These are phyloP conservation scores for Penicillium malachiteum DNA, from an alignment of 495 filamentous ascomycete species.

Conservation along the genomic window DNA sequence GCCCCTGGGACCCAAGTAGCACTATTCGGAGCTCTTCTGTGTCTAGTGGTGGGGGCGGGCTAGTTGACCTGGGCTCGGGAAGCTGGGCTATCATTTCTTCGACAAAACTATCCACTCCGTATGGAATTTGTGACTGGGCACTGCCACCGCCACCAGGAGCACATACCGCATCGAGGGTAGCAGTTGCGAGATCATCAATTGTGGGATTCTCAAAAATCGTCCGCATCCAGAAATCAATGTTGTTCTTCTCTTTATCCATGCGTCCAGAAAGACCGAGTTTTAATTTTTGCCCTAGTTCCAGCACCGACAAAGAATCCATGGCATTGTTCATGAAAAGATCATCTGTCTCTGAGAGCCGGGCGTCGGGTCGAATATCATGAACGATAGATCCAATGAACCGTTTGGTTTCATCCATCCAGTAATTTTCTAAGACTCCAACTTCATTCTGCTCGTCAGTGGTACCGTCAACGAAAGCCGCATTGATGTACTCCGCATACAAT, in stretches of 20 bases:
- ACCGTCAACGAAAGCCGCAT: constrained; percentile 14
- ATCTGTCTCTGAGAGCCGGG: constrained; percentile 9
- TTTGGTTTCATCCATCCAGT: constrained; percentile 17
- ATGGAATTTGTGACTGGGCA: background rate
- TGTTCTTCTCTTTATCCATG: constrained; percentile 16
- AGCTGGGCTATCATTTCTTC: constrained; percentile 7
- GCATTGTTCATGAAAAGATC: constrained; percentile 16
- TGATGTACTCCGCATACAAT: constrained; percentile 15
- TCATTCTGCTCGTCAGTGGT: constrained; percentile 15
- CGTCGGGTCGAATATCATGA: constrained; percentile 15
- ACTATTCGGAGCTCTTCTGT: constrained; percentile 11
- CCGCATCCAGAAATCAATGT: constrained; percentile 16
- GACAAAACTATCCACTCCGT: background rate
- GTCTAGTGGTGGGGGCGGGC: background rate
- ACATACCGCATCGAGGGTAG: constrained; percentile 10
- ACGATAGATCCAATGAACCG: constrained; percentile 17
- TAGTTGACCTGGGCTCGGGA: constrained; percentile 3
- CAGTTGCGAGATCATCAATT: constrained; percentile 14
- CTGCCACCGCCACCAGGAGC: background rate
- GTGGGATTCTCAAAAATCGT: constrained; percentile 18
- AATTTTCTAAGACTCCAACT: constrained; percentile 16
- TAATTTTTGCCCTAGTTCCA: constrained; percentile 17
- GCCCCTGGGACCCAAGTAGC: constrained; percentile 10
- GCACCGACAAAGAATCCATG: constrained; percentile 16
- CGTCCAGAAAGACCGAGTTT: constrained; percentile 10